Evolutionary conservation across 2,329 filamentous ascomycete genomes (phyloP).

Genomic region (Pseudofabraea citricarpa): DNA sequence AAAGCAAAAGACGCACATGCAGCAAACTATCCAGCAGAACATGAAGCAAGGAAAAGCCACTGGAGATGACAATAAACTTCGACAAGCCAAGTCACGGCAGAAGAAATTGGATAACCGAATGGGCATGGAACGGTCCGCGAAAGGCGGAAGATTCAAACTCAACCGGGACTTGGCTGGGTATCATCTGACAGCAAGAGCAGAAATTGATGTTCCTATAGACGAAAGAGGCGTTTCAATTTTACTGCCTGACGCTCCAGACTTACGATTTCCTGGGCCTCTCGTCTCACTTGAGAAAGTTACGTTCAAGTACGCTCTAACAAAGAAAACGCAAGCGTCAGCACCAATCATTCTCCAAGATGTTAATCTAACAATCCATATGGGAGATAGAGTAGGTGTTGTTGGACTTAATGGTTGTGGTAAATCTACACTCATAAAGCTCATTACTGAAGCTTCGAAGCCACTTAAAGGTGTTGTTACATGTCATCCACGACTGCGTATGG

Average conservation of each 20-base stretch:
- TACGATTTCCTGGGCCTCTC: slow-evolving; percentile 71
- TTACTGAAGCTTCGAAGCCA: slow-evolving; percentile 56
- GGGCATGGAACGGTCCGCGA: slow-evolving; percentile 69
- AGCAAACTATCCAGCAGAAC: slow-evolving; percentile 71
- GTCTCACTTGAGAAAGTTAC: slow-evolving; percentile 65
- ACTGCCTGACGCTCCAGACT: slow-evolving; percentile 59
- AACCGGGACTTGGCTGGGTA: slow-evolving; percentile 68
- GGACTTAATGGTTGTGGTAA: slow-evolving; percentile 81
- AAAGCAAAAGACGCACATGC: slow-evolving; percentile 73
- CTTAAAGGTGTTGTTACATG: slow-evolving; percentile 56
- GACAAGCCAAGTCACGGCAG: slow-evolving; percentile 79
- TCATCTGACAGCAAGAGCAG: slow-evolving; percentile 52
- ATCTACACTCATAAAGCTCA: slow-evolving; percentile 68
- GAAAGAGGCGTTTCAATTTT: slow-evolving; percentile 52
- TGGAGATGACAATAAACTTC: slow-evolving; percentile 79
- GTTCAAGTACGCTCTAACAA: slow-evolving; percentile 54
- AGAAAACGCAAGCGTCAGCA: slow-evolving; percentile 14
- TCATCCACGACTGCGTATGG: slow-evolving; percentile 66
- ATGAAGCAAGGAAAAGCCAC: slow-evolving; percentile 70
- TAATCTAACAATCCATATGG: slow-evolving; percentile 64
- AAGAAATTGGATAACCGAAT: slow-evolving; percentile 80
- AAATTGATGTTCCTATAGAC: slow-evolving; percentile 66
- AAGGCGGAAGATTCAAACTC: slow-evolving; percentile 73
- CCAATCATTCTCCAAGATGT: slow-evolving; percentile 55
- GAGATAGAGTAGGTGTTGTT: slow-evolving; percentile 69